Evolutionary conservation across 176 grass and related monocot species (phyloP).

Genomic region (Stipa capillata): DNA sequence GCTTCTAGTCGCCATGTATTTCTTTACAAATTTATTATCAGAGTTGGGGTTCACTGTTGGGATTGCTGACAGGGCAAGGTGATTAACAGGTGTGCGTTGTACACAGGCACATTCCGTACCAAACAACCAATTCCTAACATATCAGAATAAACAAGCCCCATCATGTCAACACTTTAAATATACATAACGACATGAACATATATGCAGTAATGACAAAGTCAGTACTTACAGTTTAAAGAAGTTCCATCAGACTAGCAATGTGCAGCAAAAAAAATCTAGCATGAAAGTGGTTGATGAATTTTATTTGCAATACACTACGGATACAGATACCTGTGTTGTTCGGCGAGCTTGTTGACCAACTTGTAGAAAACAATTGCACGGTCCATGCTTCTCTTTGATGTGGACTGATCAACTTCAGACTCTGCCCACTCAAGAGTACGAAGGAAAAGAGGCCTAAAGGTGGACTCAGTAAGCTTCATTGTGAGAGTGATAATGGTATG

Average conservation of each 20-base stretch:
- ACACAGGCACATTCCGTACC: neutral
- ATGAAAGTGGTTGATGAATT: neutral
- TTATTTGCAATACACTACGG: neutral
- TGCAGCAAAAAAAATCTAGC: neutral
- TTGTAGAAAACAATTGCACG: slow-evolving; percentile 75
- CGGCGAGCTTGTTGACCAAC: slow-evolving; percentile 67
- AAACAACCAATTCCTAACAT: too few relatives aligned
- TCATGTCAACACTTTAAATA: neutral
- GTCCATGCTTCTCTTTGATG: slow-evolving; percentile 56
- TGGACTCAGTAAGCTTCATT: slow-evolving; percentile 84
- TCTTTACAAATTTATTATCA: neutral
- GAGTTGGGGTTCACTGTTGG: neutral
- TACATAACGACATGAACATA: too few relatives aligned
- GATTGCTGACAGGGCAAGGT: neutral
- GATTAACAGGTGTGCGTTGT: neutral
- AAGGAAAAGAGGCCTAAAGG: slow-evolving; percentile 89
- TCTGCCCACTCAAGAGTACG: slow-evolving; percentile 77
- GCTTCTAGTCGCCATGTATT: neutral
- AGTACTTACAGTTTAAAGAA: too few relatives aligned
- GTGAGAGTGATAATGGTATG: slow-evolving; percentile 62
- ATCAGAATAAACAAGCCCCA: neutral
- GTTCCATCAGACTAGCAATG: neutral
- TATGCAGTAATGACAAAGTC: too few relatives aligned
- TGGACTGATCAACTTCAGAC: slow-evolving; percentile 51
- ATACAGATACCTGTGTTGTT: slow-evolving; percentile 65